Percentiles rank a stretch among this genome's conserved stretches.
These are phyloP conservation scores for Chrysoporthe deuterocubensis DNA, from an alignment of 2,329 filamentous ascomycete genomes.

Conservation along the genomic window DNA sequence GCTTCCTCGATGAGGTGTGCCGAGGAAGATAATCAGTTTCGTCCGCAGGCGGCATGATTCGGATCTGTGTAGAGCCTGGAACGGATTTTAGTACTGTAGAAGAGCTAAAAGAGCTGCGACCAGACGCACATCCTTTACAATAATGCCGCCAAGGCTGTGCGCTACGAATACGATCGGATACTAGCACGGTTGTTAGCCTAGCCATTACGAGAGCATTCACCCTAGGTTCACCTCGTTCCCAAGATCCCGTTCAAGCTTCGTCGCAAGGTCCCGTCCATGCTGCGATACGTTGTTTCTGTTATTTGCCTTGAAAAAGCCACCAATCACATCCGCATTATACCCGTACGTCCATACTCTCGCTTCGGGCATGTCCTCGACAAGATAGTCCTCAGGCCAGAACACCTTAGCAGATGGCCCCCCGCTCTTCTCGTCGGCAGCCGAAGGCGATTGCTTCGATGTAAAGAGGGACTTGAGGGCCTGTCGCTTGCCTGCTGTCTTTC, in stretches of 20 bases:
- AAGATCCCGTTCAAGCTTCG: constrained; percentile 39
- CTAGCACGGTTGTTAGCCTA: constrained; percentile 1
- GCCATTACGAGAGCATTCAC: constrained; percentile 3
- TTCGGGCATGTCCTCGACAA: constrained; percentile 41
- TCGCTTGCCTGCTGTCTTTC: no score
- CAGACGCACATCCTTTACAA: not conserved
- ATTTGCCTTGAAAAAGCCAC: constrained; percentile 41
- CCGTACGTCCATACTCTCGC: constrained; percentile 46
- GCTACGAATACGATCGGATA: not conserved
- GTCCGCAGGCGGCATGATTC: not conserved
- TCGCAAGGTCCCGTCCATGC: constrained; percentile 39
- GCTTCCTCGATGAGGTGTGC: not conserved
- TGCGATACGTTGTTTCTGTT: constrained; percentile 44
- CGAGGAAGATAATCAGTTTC: not conserved
- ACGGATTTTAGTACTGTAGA: not conserved
- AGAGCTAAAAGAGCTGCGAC: not conserved
- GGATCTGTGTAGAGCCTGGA: not conserved
- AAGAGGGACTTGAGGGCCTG: not conserved
- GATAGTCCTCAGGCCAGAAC: constrained; percentile 43
- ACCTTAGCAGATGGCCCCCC: constrained; percentile 21
- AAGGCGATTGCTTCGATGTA: not conserved
- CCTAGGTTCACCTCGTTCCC: constrained; percentile 34
- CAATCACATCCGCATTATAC: constrained; percentile 44
- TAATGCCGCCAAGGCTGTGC: constrained; percentile 3
- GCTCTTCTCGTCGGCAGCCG: not conserved